Conservation (phyloP, 495 filamentous ascomycete genomes). For the Neurospora sp. region DNA sequence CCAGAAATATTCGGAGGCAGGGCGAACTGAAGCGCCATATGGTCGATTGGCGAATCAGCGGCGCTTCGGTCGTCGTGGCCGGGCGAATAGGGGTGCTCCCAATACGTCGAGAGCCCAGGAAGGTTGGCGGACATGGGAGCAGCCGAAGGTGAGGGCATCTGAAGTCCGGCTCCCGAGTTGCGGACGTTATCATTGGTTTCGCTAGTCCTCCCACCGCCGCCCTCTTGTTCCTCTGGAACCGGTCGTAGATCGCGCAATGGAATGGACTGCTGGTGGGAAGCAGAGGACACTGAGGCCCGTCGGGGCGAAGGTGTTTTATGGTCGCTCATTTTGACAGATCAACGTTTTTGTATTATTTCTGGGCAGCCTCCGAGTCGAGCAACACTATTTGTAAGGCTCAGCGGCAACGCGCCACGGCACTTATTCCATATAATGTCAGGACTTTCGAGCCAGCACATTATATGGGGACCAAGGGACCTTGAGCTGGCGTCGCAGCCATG, state of each 20-base stretch:
- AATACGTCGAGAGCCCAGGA: conserved; percentile 35
- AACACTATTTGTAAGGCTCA: conserved; percentile 1
- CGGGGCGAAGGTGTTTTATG: conserved; percentile 21
- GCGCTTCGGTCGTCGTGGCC: conserved; percentile 21
- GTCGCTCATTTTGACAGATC: conserved; percentile 14
- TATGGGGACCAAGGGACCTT: conserved; percentile 5
- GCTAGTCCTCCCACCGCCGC: conserved; percentile 12
- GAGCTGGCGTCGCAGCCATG: neutral
- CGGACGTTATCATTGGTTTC: conserved; percentile 21
- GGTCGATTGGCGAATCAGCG: conserved; percentile 34
- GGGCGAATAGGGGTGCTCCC: conserved; percentile 29
- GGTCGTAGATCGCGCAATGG: conserved; percentile 73
- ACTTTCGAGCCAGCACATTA: conserved; percentile 14
- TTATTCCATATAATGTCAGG: conserved; percentile 7
- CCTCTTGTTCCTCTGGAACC: conserved; percentile 37
- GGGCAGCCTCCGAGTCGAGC: neutral
- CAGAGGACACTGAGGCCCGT: conserved; percentile 19
- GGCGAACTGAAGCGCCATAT: conserved; percentile 36
- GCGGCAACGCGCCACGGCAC: conserved; percentile 21
- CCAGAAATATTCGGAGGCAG: conserved; percentile 35
- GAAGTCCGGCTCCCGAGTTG: conserved; percentile 14
- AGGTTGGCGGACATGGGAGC: conserved; percentile 31
- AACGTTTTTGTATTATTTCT: neutral
- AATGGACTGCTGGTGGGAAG: conserved; percentile 55
- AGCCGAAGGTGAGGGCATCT: conserved; percentile 14